A percentile compares a stretch with the other conserved stretches of the same genome.
Evolutionary conservation across 306 rosid species (phyloP).

Genomic region (Vigna nakashimae): DNA sequence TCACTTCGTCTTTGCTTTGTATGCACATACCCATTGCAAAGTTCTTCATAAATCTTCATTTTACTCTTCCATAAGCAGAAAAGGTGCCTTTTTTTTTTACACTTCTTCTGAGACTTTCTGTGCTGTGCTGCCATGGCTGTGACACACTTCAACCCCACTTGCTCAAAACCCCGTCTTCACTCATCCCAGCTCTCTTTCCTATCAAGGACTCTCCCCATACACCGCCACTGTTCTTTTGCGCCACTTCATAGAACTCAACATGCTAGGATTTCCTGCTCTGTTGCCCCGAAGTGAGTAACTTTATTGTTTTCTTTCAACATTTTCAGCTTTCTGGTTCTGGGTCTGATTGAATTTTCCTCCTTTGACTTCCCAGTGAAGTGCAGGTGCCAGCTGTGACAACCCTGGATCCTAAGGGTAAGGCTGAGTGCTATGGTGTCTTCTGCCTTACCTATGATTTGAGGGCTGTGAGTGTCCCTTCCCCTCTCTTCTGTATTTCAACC

Average conservation of each 20-base stretch:
- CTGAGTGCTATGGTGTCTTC: conserved; percentile 88
- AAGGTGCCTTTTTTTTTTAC: neutral
- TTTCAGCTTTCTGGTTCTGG: conserved; percentile 22
- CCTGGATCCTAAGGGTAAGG: conserved; percentile 61
- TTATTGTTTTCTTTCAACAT: neutral
- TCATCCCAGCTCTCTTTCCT: conserved; percentile 63
- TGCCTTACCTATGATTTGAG: conserved; percentile 94
- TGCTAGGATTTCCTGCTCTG: conserved; percentile 70
- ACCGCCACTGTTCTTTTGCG: conserved; percentile 50
- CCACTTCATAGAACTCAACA: conserved; percentile 48
- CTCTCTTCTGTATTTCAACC: conserved; percentile 23
- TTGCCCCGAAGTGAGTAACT: conserved; percentile 74
- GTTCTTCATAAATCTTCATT: conserved; percentile 21
- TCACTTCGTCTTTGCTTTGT: neutral
- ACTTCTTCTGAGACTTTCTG: conserved; percentile 13
- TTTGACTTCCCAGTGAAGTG: conserved; percentile 65
- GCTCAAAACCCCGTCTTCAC: conserved; percentile 52
- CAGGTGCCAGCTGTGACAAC: conserved; percentile 60
- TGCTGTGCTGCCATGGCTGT: conserved; percentile 71
- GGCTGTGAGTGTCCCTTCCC: conserved; percentile 64
- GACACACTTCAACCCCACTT: conserved; percentile 65
- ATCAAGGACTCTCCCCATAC: conserved; percentile 51
- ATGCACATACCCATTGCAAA: conserved; percentile 7
- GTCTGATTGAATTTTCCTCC: conserved; percentile 18
- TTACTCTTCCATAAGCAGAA: neutral